Conservation (phyloP, 768 basidiomycete species). For the Roridomyces roridus region DNA sequence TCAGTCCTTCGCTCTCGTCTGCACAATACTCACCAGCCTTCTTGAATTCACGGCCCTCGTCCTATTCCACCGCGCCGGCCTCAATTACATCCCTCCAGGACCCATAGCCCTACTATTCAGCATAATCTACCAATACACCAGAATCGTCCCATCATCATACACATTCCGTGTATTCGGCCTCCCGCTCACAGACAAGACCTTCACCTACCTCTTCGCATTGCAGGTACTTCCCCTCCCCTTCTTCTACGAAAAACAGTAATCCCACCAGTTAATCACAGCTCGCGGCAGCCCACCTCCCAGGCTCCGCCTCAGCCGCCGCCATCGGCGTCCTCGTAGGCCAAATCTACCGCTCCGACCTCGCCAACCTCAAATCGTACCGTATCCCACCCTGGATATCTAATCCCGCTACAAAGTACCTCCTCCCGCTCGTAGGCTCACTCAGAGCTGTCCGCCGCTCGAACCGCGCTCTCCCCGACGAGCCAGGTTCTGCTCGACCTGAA, state of each 20-base stretch:
- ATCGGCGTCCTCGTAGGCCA: slow-evolving; percentile 76
- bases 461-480: slow-evolving; percentile 73
- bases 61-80: slow-evolving; percentile 65
- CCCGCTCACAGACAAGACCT: slow-evolving; percentile 76
- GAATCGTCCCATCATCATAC: slow-evolving; percentile 80
- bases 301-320: slow-evolving; percentile 64
- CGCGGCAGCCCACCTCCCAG: slow-evolving; percentile 68
- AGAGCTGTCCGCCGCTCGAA: slow-evolving; percentile 70
- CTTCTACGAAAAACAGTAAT: neutral
- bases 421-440: slow-evolving; percentile 71
- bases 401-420: slow-evolving; percentile 62
- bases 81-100: slow-evolving; percentile 80
- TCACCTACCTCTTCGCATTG: slow-evolving; percentile 71
- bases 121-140: slow-evolving; percentile 82
- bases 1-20: slow-evolving; percentile 81
- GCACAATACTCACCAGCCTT: slow-evolving; percentile 67
- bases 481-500: slow-evolving; percentile 31
- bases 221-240: slow-evolving; percentile 57
- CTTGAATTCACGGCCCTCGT: slow-evolving; percentile 72
- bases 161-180: slow-evolving; percentile 78
- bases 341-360: slow-evolving; percentile 83
- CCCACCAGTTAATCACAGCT: slow-evolving; percentile 55
- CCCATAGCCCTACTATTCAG: slow-evolving; percentile 80
- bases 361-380: slow-evolving; percentile 81
- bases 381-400: slow-evolving; percentile 64